phyloP scores from a whole-genome alignment of 2,329 filamentous ascomycete species.

The Nemania diffusa region DNA sequence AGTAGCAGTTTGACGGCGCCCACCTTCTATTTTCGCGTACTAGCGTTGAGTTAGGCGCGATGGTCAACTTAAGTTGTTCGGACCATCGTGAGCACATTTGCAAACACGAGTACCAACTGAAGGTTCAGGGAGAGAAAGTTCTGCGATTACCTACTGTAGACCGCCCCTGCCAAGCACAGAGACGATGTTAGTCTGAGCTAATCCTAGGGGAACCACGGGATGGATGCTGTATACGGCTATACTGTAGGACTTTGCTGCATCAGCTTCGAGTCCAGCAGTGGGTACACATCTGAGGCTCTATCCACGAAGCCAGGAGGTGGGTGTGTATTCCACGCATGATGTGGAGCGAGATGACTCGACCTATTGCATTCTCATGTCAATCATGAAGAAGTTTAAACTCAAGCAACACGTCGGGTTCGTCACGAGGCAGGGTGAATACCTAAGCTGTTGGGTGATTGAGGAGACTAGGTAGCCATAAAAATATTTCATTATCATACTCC shows the following conservation, averaged over 20 bases:
- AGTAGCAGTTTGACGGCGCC: too few species aligned
- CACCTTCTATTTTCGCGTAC: neutral
- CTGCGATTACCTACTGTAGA: neutral
- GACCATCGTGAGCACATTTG: neutral
- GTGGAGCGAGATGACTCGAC: neutral
- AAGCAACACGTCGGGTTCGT: neutral
- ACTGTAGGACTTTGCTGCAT: too few species aligned
- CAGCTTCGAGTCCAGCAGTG: too few species aligned
- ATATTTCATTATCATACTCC: neutral
- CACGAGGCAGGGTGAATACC: neutral
- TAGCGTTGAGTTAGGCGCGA: neutral
- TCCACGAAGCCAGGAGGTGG: too few species aligned
- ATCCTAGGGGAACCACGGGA: neutral
- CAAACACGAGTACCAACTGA: neutral
- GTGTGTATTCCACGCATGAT: neutral
- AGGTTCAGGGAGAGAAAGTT: neutral
- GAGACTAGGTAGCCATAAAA: neutral
- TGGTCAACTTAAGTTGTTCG: neutral
- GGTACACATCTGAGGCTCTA: too few species aligned
- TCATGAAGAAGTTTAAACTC: neutral
- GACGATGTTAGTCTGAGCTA: neutral
- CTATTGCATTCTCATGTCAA: neutral
- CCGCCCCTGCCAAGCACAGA: neutral
- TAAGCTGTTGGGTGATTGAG: neutral
- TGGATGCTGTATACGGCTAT: too few species aligned